phyloP scores from a whole-genome alignment of 768 basidiomycete genomes.

The Termitomyces sp. region DNA sequence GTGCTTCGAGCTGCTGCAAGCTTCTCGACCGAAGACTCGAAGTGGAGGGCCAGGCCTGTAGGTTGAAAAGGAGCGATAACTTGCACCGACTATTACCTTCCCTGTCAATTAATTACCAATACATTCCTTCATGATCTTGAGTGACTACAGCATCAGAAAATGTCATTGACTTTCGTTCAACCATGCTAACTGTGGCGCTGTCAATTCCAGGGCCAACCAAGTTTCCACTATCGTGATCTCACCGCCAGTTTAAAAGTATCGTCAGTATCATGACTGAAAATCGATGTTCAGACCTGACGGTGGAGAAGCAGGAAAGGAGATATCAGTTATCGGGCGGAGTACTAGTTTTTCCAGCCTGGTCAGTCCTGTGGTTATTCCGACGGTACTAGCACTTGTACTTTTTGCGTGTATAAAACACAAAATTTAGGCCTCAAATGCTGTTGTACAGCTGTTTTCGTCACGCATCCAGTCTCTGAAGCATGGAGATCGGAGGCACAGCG shows the following conservation, averaged over 20 bases:
- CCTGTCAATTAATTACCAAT: neutral
- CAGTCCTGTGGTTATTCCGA: neutral
- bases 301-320: neutral
- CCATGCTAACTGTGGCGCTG: neutral
- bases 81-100: neutral
- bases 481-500: neutral
- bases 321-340: neutral
- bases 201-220: neutral
- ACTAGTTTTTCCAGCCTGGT: neutral
- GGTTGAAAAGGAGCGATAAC: neutral
- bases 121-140: neutral
- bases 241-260: neutral
- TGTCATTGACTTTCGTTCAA: neutral
- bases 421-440: too few relatives aligned
- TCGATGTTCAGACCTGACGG: too few relatives aligned
- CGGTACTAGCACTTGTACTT: neutral
- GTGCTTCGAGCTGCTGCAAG: neutral
- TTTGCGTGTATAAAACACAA: too few relatives aligned
- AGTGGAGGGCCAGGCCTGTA: neutral
- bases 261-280: neutral
- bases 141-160: neutral
- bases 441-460: too few relatives aligned
- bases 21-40: neutral
- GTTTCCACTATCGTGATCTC: neutral
- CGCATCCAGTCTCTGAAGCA: neutral